phyloP scores from a whole-genome alignment of 2,329 filamentous ascomycete species.

The Gaeumannomyces sp. region DNA sequence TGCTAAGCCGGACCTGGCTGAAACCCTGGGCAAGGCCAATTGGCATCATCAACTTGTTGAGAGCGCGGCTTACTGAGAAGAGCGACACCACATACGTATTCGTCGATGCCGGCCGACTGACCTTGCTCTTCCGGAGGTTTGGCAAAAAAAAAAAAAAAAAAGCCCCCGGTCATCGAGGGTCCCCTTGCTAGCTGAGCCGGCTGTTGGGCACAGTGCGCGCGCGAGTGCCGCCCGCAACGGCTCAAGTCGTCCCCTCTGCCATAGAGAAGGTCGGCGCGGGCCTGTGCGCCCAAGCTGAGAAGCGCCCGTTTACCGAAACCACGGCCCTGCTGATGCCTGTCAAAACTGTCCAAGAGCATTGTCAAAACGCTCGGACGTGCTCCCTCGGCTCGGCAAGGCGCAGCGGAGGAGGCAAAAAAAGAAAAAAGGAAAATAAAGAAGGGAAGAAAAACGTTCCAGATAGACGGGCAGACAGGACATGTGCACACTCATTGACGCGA shows the following conservation, averaged over 20 bases:
- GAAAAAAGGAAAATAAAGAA: not conserved
- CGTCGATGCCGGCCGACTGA: not conserved
- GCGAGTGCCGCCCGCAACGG: not conserved
- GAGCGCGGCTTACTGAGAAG: not conserved
- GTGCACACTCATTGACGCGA: no score
- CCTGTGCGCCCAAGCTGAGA: not conserved
- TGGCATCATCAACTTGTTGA: not conserved
- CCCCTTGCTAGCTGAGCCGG: not conserved
- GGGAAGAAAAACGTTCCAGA: no score
- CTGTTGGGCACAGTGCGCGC: not conserved
- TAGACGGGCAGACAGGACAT: no score
- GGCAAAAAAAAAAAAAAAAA: no score
- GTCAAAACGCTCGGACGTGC: not conserved
- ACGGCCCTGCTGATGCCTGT: not conserved
- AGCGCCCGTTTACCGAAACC: not conserved
- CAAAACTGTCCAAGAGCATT: not conserved
- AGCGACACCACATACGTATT: no score
- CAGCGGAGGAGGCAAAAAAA: not conserved
- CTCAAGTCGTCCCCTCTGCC: no score
- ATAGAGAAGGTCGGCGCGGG: not conserved
- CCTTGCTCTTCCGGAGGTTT: no score
- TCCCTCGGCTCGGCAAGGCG: not conserved
- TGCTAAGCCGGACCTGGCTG: no score
- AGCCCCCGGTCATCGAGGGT: no score
- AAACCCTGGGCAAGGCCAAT: not conserved